phyloP scores from a whole-genome alignment of 495 filamentous ascomycete species.

The Penicillium longicatenatum region DNA sequence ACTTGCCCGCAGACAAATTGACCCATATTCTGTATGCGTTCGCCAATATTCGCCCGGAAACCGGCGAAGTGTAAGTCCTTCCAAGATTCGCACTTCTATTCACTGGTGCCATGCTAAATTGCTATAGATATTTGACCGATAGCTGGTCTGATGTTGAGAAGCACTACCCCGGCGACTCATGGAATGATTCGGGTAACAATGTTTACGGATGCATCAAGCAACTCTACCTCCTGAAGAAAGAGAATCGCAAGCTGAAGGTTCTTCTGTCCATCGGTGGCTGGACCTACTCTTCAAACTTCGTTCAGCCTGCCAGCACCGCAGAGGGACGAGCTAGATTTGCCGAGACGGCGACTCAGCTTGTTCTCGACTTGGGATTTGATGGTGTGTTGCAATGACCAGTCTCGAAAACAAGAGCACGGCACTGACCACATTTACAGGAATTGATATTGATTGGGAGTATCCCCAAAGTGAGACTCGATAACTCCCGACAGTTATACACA shows the following conservation, averaged over 20 bases:
- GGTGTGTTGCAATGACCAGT: conserved; percentile 30
- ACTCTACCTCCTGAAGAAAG: conserved; percentile 85
- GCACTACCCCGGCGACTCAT: conserved; percentile 63
- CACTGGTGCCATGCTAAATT: background rate
- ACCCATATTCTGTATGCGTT: conserved; percentile 94
- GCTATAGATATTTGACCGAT: conserved; percentile 69
- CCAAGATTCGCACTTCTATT: background rate
- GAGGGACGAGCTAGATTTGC: conserved; percentile 77
- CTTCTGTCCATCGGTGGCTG: conserved; percentile 94
- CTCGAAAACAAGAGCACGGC: background rate
- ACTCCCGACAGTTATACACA: background rate
- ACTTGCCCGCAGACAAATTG: conserved; percentile 82
- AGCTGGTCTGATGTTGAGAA: conserved; percentile 85
- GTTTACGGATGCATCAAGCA: conserved; percentile 79
- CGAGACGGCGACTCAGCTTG: conserved; percentile 62
- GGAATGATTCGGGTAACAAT: conserved; percentile 48
- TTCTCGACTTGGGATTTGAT: conserved; percentile 69
- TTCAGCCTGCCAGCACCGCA: conserved; percentile 59
- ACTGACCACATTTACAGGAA: conserved; percentile 26
- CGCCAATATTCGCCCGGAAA: conserved; percentile 74
- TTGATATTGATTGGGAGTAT: conserved; percentile 70
- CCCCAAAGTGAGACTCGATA: conserved; percentile 35
- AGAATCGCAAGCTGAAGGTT: conserved; percentile 85
- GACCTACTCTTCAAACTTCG: conserved; percentile 92
- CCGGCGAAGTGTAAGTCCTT: conserved; percentile 68